Evolutionary conservation across 1,139 yeast species (phyloP).

Genomic region (Lodderomyces margitis): DNA sequence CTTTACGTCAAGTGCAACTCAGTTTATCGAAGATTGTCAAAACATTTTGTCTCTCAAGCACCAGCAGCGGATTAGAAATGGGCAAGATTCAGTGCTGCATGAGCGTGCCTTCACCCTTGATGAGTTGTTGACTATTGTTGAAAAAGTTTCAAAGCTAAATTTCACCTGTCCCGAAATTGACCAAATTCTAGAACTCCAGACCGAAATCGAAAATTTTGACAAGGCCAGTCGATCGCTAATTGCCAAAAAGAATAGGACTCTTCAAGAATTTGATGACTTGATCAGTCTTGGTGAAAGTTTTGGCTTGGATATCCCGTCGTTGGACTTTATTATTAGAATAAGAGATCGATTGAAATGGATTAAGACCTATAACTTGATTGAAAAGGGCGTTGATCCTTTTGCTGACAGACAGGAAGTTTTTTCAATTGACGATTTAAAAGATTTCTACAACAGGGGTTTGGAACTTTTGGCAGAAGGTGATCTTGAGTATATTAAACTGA

Average conservation of each 20-base stretch:
- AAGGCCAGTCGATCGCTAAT: slow-evolving; percentile 43
- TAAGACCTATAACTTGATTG: slow-evolving; percentile 30
- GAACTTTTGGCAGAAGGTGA: slow-evolving; percentile 32
- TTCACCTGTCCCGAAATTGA: slow-evolving; percentile 59
- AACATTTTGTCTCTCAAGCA: slow-evolving; percentile 48
- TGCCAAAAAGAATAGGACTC: slow-evolving; percentile 24
- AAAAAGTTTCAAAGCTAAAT: slow-evolving; percentile 47
- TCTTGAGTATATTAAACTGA: slow-evolving; percentile 19
- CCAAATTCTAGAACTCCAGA: slow-evolving; percentile 53
- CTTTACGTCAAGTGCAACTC: slow-evolving; percentile 46
- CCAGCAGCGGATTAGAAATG: slow-evolving; percentile 46
- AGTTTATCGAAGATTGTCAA: slow-evolving; percentile 59
- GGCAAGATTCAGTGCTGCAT: slow-evolving; percentile 11
- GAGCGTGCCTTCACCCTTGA: slow-evolving; percentile 10
- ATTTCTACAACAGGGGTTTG: slow-evolving; percentile 42
- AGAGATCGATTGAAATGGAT: slow-evolving; percentile 53
- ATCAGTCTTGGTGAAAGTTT: slow-evolving; percentile 56
- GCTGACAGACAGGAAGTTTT: slow-evolving; percentile 37
- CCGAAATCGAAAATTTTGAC: slow-evolving; percentile 55
- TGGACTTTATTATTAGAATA: slow-evolving; percentile 47
- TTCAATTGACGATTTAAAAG: slow-evolving; percentile 33
- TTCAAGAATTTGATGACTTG: slow-evolving; percentile 45
- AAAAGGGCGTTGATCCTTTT: slow-evolving; percentile 43
- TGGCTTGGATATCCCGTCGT: slow-evolving; percentile 55
- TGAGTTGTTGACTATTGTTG: slow-evolving; percentile 35